A percentile compares a stretch with the other conserved stretches of the same genome.
phyloP scores from a whole-genome alignment of 1,284 basidiomycete genomes.

The Tylopilus sp. region DNA sequence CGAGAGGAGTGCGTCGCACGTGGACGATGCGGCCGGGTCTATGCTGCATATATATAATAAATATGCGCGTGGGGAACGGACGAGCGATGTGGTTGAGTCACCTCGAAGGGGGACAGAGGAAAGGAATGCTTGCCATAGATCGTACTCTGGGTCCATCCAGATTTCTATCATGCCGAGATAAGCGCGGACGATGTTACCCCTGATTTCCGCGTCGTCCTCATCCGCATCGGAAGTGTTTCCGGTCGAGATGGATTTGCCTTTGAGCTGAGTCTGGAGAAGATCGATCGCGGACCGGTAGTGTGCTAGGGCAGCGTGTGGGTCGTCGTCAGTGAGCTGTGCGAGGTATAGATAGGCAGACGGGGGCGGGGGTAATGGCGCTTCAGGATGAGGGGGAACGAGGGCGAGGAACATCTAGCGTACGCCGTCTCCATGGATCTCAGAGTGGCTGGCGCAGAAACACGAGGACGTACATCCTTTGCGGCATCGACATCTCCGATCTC shows the following conservation, averaged over 20 bases:
- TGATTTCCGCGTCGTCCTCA: slow-evolving; percentile 62
- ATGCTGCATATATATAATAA: slow-evolving; percentile 67
- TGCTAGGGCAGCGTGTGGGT: slow-evolving; percentile 72
- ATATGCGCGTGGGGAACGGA: not conserved
- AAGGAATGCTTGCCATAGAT: slow-evolving; percentile 72
- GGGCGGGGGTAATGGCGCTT: slow-evolving; percentile 59
- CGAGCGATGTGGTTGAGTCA: not conserved
- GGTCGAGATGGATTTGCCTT: slow-evolving; percentile 51
- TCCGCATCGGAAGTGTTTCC: slow-evolving; percentile 44
- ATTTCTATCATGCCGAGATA: slow-evolving; percentile 92
- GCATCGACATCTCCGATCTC: slow-evolving; percentile 74
- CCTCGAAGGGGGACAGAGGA: not conserved
- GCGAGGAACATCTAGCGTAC: slow-evolving; percentile 57
- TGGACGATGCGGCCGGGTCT: slow-evolving; percentile 74
- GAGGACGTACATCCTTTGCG: slow-evolving; percentile 63
- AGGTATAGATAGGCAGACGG: slow-evolving; percentile 87
- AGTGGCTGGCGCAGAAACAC: not conserved
- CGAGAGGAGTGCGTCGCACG: slow-evolving; percentile 74
- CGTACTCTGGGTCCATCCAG: slow-evolving; percentile 88
- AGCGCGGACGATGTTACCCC: slow-evolving; percentile 75
- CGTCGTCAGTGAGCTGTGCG: slow-evolving; percentile 78
- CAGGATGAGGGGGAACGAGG: slow-evolving; percentile 56
- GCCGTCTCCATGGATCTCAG: not conserved
- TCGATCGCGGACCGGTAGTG: slow-evolving; percentile 82
- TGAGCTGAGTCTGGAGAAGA: slow-evolving; percentile 67